A percentile compares a stretch with the other conserved stretches of the same genome.
Evolutionary conservation across 768 basidiomycete species (phyloP).

Genomic region (Termitomyces sp.): DNA sequence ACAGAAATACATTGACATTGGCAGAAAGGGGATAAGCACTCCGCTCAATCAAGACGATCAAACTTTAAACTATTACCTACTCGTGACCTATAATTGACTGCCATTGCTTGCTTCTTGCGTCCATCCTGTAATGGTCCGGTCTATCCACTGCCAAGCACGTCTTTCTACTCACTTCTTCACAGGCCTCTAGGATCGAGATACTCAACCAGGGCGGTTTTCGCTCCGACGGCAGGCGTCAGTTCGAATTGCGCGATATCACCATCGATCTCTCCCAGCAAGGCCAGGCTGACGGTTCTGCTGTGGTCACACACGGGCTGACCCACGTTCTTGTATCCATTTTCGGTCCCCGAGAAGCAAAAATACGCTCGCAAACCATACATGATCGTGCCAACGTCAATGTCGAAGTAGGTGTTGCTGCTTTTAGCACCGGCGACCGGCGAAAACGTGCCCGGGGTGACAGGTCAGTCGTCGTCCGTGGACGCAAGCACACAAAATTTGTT

Average conservation of each 20-base stretch:
- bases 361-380: conserved; percentile 74
- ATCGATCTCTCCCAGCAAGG: conserved; percentile 75
- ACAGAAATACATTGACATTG: neutral
- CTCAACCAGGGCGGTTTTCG: conserved; percentile 84
- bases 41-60: conserved; percentile 1
- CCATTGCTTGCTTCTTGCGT: neutral
- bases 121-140: conserved; percentile 18
- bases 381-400: conserved; percentile 89
- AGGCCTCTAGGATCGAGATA: conserved; percentile 62
- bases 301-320: conserved; percentile 85
- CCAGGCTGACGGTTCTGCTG: conserved; percentile 80
- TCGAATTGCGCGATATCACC: conserved; percentile 78
- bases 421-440: conserved; percentile 77
- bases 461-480: conserved; percentile 47
- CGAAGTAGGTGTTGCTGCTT: conserved; percentile 81
- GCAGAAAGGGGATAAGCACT: conserved; percentile 13
- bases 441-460: conserved; percentile 81
- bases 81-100: neutral
- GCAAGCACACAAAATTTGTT: neutral
- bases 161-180: conserved; percentile 1
- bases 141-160: neutral
- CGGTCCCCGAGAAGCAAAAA: conserved; percentile 86
- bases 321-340: conserved; percentile 84
- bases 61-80: neutral
- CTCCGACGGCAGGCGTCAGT: conserved; percentile 89